Evolutionary conservation across 73 alveolate species (phyloP).

Genomic region (Paramecium biaurelia): DNA sequence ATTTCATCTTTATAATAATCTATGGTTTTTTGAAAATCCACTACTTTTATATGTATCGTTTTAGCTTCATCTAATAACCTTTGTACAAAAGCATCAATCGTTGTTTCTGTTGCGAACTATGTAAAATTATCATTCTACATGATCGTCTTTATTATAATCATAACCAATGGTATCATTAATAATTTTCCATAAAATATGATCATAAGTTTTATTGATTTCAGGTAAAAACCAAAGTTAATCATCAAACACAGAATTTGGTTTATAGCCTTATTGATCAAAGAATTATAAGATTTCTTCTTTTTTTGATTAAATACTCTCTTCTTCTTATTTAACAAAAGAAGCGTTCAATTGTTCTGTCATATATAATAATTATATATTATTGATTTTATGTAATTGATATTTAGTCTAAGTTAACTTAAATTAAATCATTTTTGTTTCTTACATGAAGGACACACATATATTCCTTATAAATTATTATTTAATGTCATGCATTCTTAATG

Average conservation of each 20-base stretch:
- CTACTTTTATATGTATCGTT: background rate
- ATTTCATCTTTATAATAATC: conserved; percentile 5
- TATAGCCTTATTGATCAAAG: background rate
- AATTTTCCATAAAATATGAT: background rate
- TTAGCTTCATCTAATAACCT: background rate
- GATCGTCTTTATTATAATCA: background rate
- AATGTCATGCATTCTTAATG: conserved; percentile 85
- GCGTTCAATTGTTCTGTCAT: background rate
- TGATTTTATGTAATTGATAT: background rate
- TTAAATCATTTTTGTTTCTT: background rate
- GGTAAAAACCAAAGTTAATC: background rate
- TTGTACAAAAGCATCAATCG: background rate
- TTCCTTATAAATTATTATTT: background rate
- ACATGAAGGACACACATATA: background rate
- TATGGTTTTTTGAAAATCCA: background rate
- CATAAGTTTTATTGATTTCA: background rate
- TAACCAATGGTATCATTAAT: background rate
- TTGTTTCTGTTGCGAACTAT: background rate
- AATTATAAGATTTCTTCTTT: background rate
- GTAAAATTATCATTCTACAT: background rate
- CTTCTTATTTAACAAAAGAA: background rate
- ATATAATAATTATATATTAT: background rate
- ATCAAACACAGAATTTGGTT: background rate
- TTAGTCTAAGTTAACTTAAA: background rate
- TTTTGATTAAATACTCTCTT: background rate